Base-by-base conservation (phyloP, 768 basidiomycete genomes). In the Coprinopsis marcescibilis region DNA sequence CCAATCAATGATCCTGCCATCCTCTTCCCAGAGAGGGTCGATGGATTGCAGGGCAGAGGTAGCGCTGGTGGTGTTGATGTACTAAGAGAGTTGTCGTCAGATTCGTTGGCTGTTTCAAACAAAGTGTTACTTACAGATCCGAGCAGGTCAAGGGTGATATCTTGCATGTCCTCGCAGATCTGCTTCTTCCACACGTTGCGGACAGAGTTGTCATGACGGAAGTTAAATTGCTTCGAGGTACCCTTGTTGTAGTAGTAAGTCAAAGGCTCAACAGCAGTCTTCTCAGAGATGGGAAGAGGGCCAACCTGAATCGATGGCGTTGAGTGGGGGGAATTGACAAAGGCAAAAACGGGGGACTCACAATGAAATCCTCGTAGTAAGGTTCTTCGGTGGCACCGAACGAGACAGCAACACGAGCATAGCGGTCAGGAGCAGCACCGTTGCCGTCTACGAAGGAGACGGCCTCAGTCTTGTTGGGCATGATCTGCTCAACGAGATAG, bases 211-310 rank as follows among this genome's bases (percentile, higher is more conserved):
- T 43, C 42, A 27, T 43, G 42, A 14, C 42, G 42, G 42, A 4
- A 43, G 42, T 43, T 43, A 17, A 14, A 27, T 27, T 43, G 42
- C 42, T 43, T 43, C 21, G 42, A 43, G 24, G 42, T 43, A 11
- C 42, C 42, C 26, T 43, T 43, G 42, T 43, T 43, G 42, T 43
- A 43, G 26, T 43, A 43, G 42, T 43, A 43, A 3, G 42, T 43
- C 42, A 43, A 43, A 27, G 39, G 39, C 39, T 41, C 39, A 23
- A 26, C 39, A 15, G 19, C 25, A 23, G 39, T 41, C 39, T 41
- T 21, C 5, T 41, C 24, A 17, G 39, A 41, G 17, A 41, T 41
- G 21, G 39, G 39, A 26, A 41, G 39, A 26, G 39, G 39, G 7
- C 39, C 39, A 24, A 41, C 39, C 39, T 41, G 17, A 17, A 24